Evolutionary conservation across 2,329 filamentous ascomycete species (phyloP), one percentile per base, ranked within the genome.

Genomic region (Talaromyces sp.): DNA sequence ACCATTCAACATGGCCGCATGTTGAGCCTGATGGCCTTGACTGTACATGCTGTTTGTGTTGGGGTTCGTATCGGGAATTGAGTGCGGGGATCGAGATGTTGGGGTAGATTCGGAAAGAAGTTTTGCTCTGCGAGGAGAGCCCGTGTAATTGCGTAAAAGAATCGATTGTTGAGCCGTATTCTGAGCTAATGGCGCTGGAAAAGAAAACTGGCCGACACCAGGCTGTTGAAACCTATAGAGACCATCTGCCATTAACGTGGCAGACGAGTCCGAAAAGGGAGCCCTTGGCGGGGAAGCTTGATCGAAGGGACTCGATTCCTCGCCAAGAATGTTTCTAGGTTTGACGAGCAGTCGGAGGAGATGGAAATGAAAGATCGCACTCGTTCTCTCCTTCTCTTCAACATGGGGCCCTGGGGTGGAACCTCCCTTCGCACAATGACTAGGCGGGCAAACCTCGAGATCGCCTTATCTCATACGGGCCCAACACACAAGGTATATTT

Each of bases 231-330:
- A 79, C 73, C 77, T 76, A 74, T 78, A 79, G 72, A 75, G 75
- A 78, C 77, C 77, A 79, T 80, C 77, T 77, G 77, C 77, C 77
- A 80, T 80, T 78, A 79, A 75, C 74, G 75, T 70, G 75, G 75
- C 73, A 76, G 73, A 75, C 66, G 73, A 73, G 70, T 75, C 73
- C 73, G 70, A 66, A 68, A 63, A 63, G 69, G 70, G 64, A 67
- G 69, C 67, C 64, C 64, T 64, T 69, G 46, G 50, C 48, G 67
- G 58, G 60, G 63, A 60, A 61, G 56, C 52, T 65, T 63, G 60
- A 63, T 64, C 62, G 66, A 63, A 64, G 63, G 58, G 63, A 63
- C 52, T 60, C 64, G 64, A 61, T 58, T 56, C 39, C 52, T 57
- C 53, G 40, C 50, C 45, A 36, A 53, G 17, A 50, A 37, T 37